Conservation (phyloP, 2,329 filamentous ascomycete genomes). For the Aspergillus fructus region DNA sequence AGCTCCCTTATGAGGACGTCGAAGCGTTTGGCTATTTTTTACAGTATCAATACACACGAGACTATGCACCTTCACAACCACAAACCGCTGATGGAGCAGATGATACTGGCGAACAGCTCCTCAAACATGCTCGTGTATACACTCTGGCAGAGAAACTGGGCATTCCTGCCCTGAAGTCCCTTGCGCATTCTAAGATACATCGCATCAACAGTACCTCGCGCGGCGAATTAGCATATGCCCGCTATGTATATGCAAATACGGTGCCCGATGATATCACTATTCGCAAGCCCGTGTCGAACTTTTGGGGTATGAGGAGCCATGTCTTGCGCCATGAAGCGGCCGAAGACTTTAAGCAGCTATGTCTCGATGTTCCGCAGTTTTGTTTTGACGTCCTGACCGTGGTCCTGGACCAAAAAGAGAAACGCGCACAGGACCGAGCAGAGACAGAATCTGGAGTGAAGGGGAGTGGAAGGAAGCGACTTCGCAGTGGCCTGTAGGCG, state of each 20-base stretch:
- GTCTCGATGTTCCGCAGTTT: slow-evolving; percentile 87
- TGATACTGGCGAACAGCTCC: slow-evolving; percentile 75
- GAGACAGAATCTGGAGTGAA: slow-evolving; percentile 36
- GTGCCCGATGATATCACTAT: slow-evolving; percentile 67
- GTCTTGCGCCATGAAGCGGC: slow-evolving; percentile 82
- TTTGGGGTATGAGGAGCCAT: slow-evolving; percentile 82
- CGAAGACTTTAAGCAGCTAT: slow-evolving; percentile 78
- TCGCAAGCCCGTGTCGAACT: slow-evolving; percentile 79
- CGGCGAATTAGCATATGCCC: slow-evolving; percentile 88
- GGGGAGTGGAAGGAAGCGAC: slow-evolving; percentile 42
- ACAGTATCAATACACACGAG: slow-evolving; percentile 79
- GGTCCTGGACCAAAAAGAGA: slow-evolving; percentile 47
- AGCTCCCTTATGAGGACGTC: slow-evolving; percentile 66
- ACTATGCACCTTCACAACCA: slow-evolving; percentile 63
- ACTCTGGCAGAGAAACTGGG: slow-evolving; percentile 80
- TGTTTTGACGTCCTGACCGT: slow-evolving; percentile 83
- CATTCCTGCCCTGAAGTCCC: slow-evolving; percentile 65
- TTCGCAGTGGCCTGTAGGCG: slow-evolving; percentile 26
- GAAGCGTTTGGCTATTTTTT: slow-evolving; percentile 77
- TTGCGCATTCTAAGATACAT: slow-evolving; percentile 88
- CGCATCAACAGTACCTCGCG: slow-evolving; percentile 82
- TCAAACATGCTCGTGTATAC: slow-evolving; percentile 87
- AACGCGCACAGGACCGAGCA: slow-evolving; percentile 35
- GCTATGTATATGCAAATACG: slow-evolving; percentile 84
- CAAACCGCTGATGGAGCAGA: slow-evolving; percentile 65